Evolutionary conservation across 2,329 filamentous ascomycete genomes (phyloP).

Genomic region (Pezicula carpinea): DNA sequence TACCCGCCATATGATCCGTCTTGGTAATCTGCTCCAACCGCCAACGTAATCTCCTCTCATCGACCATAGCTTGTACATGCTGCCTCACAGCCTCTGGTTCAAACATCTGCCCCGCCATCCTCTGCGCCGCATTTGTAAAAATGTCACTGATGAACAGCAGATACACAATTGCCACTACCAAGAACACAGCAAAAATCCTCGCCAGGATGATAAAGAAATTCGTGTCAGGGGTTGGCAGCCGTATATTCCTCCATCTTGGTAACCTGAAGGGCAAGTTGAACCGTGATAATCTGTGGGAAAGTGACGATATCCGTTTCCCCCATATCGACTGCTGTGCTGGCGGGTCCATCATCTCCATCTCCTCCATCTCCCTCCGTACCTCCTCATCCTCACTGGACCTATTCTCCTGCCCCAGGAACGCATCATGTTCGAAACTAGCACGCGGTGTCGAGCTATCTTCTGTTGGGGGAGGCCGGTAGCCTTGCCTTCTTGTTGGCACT

Average conservation of each 20-base stretch:
- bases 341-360: slow-evolving; percentile 81
- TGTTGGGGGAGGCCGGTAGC: slow-evolving; percentile 78
- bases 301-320: slow-evolving; percentile 31
- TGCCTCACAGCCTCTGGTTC: slow-evolving; percentile 77
- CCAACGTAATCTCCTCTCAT: slow-evolving; percentile 64
- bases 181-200: slow-evolving; percentile 67
- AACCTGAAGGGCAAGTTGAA: slow-evolving; percentile 28
- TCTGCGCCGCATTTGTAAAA: slow-evolving; percentile 61
- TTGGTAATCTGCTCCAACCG: slow-evolving; percentile 73
- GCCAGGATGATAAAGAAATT: slow-evolving; percentile 58
- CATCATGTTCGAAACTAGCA: slow-evolving; percentile 26
- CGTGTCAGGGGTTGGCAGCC: slow-evolving; percentile 26
- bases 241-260: slow-evolving; percentile 17
- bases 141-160: slow-evolving; percentile 81
- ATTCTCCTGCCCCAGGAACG: slow-evolving; percentile 48
- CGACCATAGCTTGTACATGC: slow-evolving; percentile 69
- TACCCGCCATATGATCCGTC: slow-evolving; percentile 91
- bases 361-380: slow-evolving; percentile 77
- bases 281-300: slow-evolving; percentile 21
- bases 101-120: slow-evolving; percentile 66
- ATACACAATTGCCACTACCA: slow-evolving; percentile 76
- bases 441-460: slow-evolving; percentile 57
- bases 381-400: slow-evolving; percentile 51
- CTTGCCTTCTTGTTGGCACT: slow-evolving; percentile 39
- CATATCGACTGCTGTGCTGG: slow-evolving; percentile 35